These are phyloP conservation scores for Saccharomyces hybrid DNA, from an alignment of 1,139 yeast genomes.

Conservation along the genomic window DNA sequence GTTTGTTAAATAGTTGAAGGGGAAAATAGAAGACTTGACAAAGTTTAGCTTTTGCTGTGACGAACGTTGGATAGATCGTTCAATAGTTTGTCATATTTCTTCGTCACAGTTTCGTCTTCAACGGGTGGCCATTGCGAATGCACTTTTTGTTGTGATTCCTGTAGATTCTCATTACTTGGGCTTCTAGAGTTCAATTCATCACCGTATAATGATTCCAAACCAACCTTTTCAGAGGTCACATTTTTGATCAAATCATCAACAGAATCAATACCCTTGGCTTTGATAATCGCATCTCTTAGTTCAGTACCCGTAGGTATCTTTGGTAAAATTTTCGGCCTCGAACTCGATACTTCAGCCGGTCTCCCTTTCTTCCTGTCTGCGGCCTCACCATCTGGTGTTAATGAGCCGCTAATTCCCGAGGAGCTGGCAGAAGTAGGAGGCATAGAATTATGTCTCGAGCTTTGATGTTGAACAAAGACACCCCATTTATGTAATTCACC, in stretches of 20 bases:
- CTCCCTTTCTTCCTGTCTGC: constrained; percentile 10
- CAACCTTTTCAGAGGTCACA: constrained; percentile 47
- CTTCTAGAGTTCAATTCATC: constrained; percentile 12
- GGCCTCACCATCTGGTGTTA: not conserved
- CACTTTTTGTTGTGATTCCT: not conserved
- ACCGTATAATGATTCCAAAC: constrained; percentile 50
- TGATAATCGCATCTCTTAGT: constrained; percentile 65
- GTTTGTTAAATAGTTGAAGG: not conserved
- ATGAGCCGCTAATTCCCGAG: not conserved
- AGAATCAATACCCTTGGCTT: constrained; percentile 69
- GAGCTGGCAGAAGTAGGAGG: not conserved
- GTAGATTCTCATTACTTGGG: constrained; percentile 1
- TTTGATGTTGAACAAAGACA: constrained; percentile 57
- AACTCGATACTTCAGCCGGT: constrained; percentile 4
- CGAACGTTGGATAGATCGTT: constrained; percentile 61
- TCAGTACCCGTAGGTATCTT: constrained; percentile 68
- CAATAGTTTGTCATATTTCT: constrained; percentile 61
- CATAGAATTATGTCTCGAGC: constrained; percentile 34
- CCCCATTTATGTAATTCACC: constrained; percentile 89
- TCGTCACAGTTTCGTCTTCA: constrained; percentile 40
- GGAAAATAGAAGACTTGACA: too few species aligned
- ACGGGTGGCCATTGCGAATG: not conserved
- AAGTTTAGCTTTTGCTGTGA: constrained; percentile 33
- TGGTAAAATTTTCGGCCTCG: constrained; percentile 17
- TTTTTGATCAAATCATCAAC: constrained; percentile 64